phyloP scores from a whole-genome alignment of 1,284 basidiomycete species.

The Crucibulum parvulum region DNA sequence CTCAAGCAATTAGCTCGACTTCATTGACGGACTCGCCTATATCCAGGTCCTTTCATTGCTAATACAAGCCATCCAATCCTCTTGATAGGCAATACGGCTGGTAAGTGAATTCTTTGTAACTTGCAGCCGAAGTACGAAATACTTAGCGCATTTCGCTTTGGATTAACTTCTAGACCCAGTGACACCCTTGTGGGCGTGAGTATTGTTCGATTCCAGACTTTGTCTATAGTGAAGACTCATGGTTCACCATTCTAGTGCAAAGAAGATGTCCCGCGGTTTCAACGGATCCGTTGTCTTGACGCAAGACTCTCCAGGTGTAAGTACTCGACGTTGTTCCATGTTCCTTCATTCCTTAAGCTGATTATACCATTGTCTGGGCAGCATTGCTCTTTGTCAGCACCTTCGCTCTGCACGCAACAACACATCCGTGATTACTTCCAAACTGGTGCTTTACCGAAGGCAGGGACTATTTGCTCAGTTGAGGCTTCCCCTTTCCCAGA shows the following conservation, averaged over 20 bases:
- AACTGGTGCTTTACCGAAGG: slow-evolving; percentile 45
- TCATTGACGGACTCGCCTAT: background rate
- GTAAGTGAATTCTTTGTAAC: slow-evolving; percentile 18
- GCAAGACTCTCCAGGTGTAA: slow-evolving; percentile 49
- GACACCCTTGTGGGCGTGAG: slow-evolving; percentile 26
- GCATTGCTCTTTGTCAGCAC: slow-evolving; percentile 48
- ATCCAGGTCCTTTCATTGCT: slow-evolving; percentile 36
- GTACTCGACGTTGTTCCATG: slow-evolving; percentile 10
- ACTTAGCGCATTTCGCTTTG: no score
- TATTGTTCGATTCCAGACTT: background rate
- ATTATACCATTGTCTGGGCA: slow-evolving; percentile 18
- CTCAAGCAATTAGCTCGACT: background rate
- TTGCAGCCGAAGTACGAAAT: background rate
- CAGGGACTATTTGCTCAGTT: slow-evolving; percentile 46
- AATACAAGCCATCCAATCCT: slow-evolving; percentile 47
- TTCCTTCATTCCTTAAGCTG: background rate
- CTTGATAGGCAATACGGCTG: slow-evolving; percentile 47
- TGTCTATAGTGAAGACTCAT: background rate
- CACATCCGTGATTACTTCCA: slow-evolving; percentile 48
- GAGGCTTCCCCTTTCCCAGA: slow-evolving; percentile 24
- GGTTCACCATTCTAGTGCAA: slow-evolving; percentile 15
- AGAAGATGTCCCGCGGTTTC: slow-evolving; percentile 44
- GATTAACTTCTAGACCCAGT: slow-evolving; percentile 41
- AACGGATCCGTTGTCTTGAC: slow-evolving; percentile 43
- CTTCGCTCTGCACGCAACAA: slow-evolving; percentile 50